Conservation (phyloP, 2,329 filamentous ascomycete species). For the Pseudocercospora crystallina region DNA sequence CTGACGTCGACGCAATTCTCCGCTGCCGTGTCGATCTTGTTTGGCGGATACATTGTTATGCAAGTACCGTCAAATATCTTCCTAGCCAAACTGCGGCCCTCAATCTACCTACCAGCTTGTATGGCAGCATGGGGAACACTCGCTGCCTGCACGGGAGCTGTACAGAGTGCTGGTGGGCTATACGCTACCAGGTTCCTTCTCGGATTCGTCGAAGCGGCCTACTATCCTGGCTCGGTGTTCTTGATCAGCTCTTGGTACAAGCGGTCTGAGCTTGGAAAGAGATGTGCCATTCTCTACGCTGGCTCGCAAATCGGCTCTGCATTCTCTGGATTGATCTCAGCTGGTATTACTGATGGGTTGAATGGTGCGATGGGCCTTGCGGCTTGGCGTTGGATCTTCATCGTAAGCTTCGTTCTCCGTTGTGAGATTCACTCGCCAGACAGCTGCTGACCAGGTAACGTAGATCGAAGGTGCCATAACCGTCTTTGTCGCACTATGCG, state of each 20-base stretch:
- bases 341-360: constrained; percentile 60
- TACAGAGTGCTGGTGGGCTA: constrained; percentile 15
- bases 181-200: constrained; percentile 24
- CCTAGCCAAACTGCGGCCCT: constrained; percentile 28
- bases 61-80: constrained; percentile 32
- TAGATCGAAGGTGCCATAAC: constrained; percentile 11
- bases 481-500: constrained; percentile 2
- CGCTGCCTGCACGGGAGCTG: constrained; percentile 27
- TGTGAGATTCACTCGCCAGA: not conserved
- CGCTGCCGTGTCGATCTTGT: constrained; percentile 40
- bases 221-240: constrained; percentile 40
- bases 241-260: constrained; percentile 46
- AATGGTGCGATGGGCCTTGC: constrained; percentile 56
- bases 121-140: constrained; percentile 32
- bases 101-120: constrained; percentile 24
- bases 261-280: constrained; percentile 41
- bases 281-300: constrained; percentile 37
- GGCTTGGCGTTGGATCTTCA: constrained; percentile 61
- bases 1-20: constrained; percentile 41
- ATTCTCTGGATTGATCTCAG: constrained; percentile 60
- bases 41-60: constrained; percentile 33
- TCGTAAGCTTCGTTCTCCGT: constrained; percentile 39
- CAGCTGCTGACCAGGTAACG: not conserved
- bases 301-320: constrained; percentile 56
- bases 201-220: constrained; percentile 15